These are phyloP conservation scores for Avena eriantha DNA, from an alignment of 176 grass and related monocot species.

Conservation along the genomic window DNA sequence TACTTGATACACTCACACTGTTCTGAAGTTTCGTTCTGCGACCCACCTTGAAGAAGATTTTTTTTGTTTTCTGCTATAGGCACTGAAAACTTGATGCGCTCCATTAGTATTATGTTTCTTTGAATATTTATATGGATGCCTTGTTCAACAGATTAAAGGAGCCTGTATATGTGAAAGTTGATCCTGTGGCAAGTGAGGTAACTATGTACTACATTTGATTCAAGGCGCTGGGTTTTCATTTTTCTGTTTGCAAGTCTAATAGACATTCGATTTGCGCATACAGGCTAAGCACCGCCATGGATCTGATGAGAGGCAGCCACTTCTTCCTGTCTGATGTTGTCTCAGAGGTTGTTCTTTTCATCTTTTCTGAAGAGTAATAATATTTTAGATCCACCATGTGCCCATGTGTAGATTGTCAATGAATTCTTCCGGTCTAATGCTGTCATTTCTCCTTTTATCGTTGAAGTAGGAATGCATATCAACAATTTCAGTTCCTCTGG, in stretches of 20 bases:
- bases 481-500: background rate
- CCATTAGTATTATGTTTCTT: constrained; percentile 32
- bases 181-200: constrained; percentile 71
- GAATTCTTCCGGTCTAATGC: background rate
- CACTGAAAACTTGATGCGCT: background rate
- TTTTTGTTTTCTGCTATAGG: background rate
- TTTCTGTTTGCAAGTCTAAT: background rate
- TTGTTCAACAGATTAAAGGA: constrained; percentile 64
- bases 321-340: constrained; percentile 83
- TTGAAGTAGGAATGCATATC: background rate
- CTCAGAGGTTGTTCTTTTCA: constrained; percentile 31
- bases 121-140: constrained; percentile 40
- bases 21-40: constrained; percentile 15
- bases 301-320: constrained; percentile 71
- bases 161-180: constrained; percentile 54
- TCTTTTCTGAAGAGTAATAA: background rate
- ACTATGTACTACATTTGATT: background rate
- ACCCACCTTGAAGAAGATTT: background rate
- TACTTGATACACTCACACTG: constrained; percentile 9
- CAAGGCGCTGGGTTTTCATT: background rate
- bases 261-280: constrained; percentile 26
- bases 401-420: background rate
- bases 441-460: background rate
- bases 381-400: background rate
- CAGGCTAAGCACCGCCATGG: constrained; percentile 74